Evolutionary conservation across 441 rosid species (phyloP), one percentile per base, ranked within the genome.

Genomic region (Corymbia calophylla): DNA sequence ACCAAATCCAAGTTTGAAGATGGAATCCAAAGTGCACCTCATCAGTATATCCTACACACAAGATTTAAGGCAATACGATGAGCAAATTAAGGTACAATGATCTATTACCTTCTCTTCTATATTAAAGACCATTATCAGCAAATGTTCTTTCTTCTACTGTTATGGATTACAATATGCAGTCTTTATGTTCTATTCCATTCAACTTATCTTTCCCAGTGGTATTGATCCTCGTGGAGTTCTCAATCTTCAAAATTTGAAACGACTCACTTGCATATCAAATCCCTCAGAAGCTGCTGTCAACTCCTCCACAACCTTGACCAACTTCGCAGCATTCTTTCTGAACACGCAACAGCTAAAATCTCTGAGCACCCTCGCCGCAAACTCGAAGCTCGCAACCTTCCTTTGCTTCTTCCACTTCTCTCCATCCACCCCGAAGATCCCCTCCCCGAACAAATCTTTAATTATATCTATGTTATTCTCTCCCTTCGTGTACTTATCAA

Each of bases 1-100:
- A 51, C 99, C 99, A 64, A 96, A 97, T 49, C 97, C 98, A n/a
- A 97, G 98, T 95, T 97, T 95, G 92, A 95, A 95, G 39, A 97
- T 95, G 1, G 99, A 95, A 88, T 97, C 98, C 91, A 97, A 73
- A n/a, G 97, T 91, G 90, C 88, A 93, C 90, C 93, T 93, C 99
- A 97, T 94, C 91, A 97, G 80, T 47, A 95, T 62, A 81, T 95
- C 96, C 99, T 97, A 60, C 81, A 51, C 5, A 39, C 29, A 73
- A 2, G 82, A 21, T 21, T 3, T 39, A 39, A 39, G 51, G 12
- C 17, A 4, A 73, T 39, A 21, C 15, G 66, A 9, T 70, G 25
- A 32, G 80, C 25, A 23, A 73, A 7, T 4, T 44, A 73, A 39
- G 6, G n/a, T 4, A 39, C 84, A 73, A 7, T 39, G 9, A 19